Percentiles rank a stretch among this genome's conserved stretches.
phyloP scores from a whole-genome alignment of 1,284 basidiomycete genomes.

The Ceraceosorus bombacis region DNA sequence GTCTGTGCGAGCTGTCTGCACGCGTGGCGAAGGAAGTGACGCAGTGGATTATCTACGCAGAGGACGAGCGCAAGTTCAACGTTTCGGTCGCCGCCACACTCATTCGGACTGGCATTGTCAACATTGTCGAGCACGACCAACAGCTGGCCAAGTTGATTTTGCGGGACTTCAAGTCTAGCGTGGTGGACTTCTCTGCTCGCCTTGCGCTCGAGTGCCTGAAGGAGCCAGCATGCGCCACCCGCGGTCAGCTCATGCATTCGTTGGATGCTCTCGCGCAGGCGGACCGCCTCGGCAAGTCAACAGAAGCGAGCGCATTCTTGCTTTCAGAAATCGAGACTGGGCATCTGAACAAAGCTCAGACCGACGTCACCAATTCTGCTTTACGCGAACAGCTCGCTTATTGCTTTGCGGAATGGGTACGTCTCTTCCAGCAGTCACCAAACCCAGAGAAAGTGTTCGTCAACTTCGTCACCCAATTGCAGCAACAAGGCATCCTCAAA shows the following conservation, averaged over 20 bases:
- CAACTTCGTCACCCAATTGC: slow-evolving; percentile 91
- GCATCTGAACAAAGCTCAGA: slow-evolving; percentile 45
- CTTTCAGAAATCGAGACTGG: slow-evolving; percentile 59
- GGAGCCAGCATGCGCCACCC: slow-evolving; percentile 63
- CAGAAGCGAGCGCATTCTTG: slow-evolving; percentile 62
- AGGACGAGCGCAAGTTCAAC: slow-evolving; percentile 90
- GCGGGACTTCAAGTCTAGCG: slow-evolving; percentile 62
- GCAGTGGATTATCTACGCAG: slow-evolving; percentile 91
- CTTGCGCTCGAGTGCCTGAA: slow-evolving; percentile 80
- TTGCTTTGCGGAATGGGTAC: slow-evolving; percentile 76
- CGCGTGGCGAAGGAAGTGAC: slow-evolving; percentile 95
- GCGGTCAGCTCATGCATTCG: slow-evolving; percentile 71
- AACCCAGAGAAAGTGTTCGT: slow-evolving; percentile 91
- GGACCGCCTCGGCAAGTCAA: slow-evolving; percentile 65
- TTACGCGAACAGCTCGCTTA: slow-evolving; percentile 56
- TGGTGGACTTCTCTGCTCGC: slow-evolving; percentile 75
- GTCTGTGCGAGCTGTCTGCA: slow-evolving; percentile 77
- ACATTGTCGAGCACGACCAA: slow-evolving; percentile 71
- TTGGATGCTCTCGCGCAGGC: slow-evolving; percentile 65
- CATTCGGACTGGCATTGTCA: slow-evolving; percentile 73
- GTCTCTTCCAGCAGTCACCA: slow-evolving; percentile 81
- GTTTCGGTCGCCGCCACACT: slow-evolving; percentile 85
- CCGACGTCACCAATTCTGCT: slow-evolving; percentile 35
- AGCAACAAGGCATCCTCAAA: slow-evolving; percentile 91
- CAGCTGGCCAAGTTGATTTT: slow-evolving; percentile 82